phyloP scores from a whole-genome alignment of 2,329 filamentous ascomycete species.

The Verticillium isaacii region DNA sequence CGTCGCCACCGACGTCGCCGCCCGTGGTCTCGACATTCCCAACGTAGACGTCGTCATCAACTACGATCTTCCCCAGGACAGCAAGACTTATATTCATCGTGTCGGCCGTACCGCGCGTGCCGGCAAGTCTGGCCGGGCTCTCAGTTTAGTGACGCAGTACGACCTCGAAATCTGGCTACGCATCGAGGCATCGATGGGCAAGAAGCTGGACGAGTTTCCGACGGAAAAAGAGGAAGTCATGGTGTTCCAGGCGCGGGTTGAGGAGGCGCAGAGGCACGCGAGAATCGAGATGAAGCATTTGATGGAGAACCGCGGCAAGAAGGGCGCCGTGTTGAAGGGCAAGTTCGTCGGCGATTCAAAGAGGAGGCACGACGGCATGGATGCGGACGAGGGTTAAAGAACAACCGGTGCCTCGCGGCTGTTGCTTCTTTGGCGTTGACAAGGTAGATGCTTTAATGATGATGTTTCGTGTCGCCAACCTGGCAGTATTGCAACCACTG shows the following conservation, averaged over 20 bases:
- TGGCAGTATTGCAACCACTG: too few species aligned
- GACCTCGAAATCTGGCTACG: constrained; percentile 75
- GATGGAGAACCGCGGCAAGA: constrained; percentile 62
- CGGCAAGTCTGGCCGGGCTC: constrained; percentile 76
- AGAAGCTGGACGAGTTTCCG: constrained; percentile 66
- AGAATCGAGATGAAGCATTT: constrained; percentile 77
- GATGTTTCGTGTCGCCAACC: not conserved
- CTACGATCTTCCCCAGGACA: constrained; percentile 77
- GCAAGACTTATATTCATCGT: constrained; percentile 86
- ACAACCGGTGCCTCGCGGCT: not conserved
- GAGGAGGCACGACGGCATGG: constrained; percentile 58
- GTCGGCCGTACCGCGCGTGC: constrained; percentile 86
- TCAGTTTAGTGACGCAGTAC: constrained; percentile 82
- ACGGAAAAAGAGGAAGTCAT: constrained; percentile 79
- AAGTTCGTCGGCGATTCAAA: constrained; percentile 40
- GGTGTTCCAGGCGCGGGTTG: constrained; percentile 71
- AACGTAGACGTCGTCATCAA: constrained; percentile 87
- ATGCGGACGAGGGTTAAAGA: constrained; percentile 64
- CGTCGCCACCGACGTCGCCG: constrained; percentile 90
- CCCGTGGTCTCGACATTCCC: constrained; percentile 87
- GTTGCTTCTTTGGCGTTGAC: not conserved
- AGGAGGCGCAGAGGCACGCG: constrained; percentile 78
- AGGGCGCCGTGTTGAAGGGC: constrained; percentile 40
- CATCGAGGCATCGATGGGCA: constrained; percentile 78
- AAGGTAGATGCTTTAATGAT: not conserved